Evolutionary conservation across 1,139 yeast genomes (phyloP).

Genomic region (Scheffersomyces quercinus): DNA sequence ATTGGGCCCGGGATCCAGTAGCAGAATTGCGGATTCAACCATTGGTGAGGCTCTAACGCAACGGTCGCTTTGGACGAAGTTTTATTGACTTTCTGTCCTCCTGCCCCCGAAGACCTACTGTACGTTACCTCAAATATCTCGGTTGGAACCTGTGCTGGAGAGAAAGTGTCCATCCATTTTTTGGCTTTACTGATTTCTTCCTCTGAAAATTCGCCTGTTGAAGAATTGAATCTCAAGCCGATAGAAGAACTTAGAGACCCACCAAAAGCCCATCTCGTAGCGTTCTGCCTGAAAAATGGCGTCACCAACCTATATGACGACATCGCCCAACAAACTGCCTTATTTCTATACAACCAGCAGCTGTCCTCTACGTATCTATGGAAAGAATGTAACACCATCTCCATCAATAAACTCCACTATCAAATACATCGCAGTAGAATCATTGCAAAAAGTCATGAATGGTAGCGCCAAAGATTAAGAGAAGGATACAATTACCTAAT

Average conservation of each 20-base stretch:
- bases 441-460: too few species aligned
- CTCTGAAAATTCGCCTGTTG: conserved; percentile 3
- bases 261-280: too few species aligned
- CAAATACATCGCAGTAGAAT: too few species aligned
- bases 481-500: too few species aligned
- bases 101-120: conserved; percentile 86
- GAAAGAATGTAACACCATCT: too few species aligned
- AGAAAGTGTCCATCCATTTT: conserved; percentile 46
- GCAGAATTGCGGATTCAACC: conserved; percentile 47
- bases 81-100: conserved; percentile 94
- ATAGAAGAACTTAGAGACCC: too few species aligned
- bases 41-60: conserved; percentile 43
- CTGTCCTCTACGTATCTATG: neutral
- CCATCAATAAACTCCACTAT: too few species aligned
- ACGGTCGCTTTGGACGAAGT: conserved; percentile 79
- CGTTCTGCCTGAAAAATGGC: too few species aligned
- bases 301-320: too few species aligned
- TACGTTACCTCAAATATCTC: conserved; percentile 52
- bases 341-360: neutral
- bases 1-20: conserved; percentile 66
- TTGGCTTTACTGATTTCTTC: conserved; percentile 35
- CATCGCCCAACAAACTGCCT: too few species aligned
- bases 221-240: too few species aligned
- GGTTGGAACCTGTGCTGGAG: conserved; percentile 45
- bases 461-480: too few species aligned